Evolutionary conservation across 768 basidiomycete genomes (phyloP).

Genomic region (Pleurotus citrinopileatus): DNA sequence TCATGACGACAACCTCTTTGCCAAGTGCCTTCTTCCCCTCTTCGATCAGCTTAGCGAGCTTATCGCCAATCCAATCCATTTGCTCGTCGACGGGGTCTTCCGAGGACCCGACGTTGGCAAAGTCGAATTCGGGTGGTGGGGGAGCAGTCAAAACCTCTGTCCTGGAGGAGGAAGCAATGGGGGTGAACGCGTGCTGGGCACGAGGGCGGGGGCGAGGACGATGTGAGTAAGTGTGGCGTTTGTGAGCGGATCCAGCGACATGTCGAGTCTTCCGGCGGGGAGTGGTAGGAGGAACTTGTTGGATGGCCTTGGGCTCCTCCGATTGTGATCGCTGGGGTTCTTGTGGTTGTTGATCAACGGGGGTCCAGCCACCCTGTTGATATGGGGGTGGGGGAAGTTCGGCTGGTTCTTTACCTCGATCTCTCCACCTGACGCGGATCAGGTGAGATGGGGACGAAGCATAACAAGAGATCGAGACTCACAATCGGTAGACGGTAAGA

Average conservation of each 20-base stretch:
- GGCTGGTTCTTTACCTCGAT: conserved; percentile 58
- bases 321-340: conserved; percentile 14
- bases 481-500: conserved; percentile 85
- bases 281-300: conserved; percentile 32
- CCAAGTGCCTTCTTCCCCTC: conserved; percentile 77
- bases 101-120: background rate
- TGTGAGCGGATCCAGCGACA: conserved; percentile 22
- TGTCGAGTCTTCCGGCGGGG: conserved; percentile 37
- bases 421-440: conserved; percentile 61
- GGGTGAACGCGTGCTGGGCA: conserved; percentile 22
- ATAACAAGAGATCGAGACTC: conserved; percentile 28
- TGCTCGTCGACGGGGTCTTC: conserved; percentile 12
- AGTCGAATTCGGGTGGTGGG: conserved; percentile 13
- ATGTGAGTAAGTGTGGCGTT: conserved; percentile 34
- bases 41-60: conserved; percentile 66
- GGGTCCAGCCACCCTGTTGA: conserved; percentile 56
- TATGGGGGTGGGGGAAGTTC: conserved; percentile 61
- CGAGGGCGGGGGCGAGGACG: conserved; percentile 24
- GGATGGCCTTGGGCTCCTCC: conserved; percentile 23
- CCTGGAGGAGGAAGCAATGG: conserved; percentile 13
- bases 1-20: conserved; percentile 76
- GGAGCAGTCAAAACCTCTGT: conserved; percentile 5
- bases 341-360: conserved; percentile 23
- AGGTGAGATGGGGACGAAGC: conserved; percentile 4
- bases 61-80: conserved; percentile 83